A percentile compares a stretch with the other conserved stretches of the same genome.
phyloP scores from a whole-genome alignment of 2,329 filamentous ascomycete genomes.

The Ophiostoma montium region DNA sequence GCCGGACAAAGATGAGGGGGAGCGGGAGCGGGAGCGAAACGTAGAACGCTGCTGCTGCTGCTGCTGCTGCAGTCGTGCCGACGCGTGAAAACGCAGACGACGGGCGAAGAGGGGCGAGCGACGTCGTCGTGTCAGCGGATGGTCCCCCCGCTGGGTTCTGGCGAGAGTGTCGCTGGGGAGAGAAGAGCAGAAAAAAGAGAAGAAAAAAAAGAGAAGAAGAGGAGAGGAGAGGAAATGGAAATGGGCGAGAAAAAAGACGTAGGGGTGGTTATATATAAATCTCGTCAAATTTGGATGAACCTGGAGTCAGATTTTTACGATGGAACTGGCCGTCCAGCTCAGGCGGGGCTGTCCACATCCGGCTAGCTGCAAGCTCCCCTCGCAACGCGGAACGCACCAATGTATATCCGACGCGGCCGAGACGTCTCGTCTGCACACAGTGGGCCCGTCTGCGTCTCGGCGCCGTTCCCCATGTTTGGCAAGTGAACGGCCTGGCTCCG shows the following conservation, averaged over 20 bases:
- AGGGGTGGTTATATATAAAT: not conserved
- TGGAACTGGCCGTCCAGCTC: no score
- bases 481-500: not conserved
- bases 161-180: constrained; percentile 2
- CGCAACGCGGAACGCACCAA: not conserved
- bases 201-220: constrained; percentile 8
- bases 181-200: constrained; percentile 15
- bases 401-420: no score
- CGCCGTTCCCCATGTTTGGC: not conserved
- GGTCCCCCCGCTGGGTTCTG: constrained; percentile 7
- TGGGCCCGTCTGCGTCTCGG: no score
- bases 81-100: not conserved
- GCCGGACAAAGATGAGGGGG: not conserved
- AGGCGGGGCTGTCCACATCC: not conserved
- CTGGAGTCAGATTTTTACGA: not conserved
- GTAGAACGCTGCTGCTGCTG: no score
- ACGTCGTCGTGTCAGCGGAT: constrained; percentile 23
- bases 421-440: no score
- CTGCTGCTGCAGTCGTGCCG: no score
- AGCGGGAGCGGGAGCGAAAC: constrained; percentile 10
- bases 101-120: constrained; percentile 22
- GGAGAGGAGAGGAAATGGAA: constrained; percentile 3
- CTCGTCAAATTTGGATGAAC: not conserved
- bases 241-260: not conserved
- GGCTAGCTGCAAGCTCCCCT: not conserved